These are phyloP conservation scores for Picochlorum sp. DNA, from an alignment of 139 green algal genomes.

Conservation along the genomic window DNA sequence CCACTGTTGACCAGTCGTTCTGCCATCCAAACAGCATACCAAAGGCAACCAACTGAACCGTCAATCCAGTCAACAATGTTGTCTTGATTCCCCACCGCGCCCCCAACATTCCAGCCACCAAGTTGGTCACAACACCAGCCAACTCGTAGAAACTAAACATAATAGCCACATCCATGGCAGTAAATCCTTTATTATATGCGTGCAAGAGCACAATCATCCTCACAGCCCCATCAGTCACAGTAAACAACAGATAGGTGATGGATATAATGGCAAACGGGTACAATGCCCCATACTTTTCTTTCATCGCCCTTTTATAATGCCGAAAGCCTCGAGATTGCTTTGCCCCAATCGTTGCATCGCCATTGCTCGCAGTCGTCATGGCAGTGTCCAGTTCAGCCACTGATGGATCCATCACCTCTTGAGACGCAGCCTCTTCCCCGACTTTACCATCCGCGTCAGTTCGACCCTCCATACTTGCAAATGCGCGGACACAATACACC, in stretches of 20 bases:
- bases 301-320: not conserved
- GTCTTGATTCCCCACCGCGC: constrained; percentile 71
- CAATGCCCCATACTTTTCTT: constrained; percentile 27
- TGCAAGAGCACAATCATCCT: constrained; percentile 84
- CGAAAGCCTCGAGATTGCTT: not conserved
- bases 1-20: constrained; percentile 13
- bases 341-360: not conserved
- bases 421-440: no score
- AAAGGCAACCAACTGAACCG: constrained; percentile 56
- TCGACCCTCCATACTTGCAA: no score
- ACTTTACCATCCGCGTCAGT: no score
- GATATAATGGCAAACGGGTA: constrained; percentile 75
- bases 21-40: constrained; percentile 72
- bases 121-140: constrained; percentile 70
- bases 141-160: constrained; percentile 81
- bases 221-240: constrained; percentile 68
- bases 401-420: no score
- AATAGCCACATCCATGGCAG: constrained; percentile 53
- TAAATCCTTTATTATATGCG: constrained; percentile 68
- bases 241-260: constrained; percentile 71
- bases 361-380: no score
- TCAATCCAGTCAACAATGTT: constrained; percentile 61
- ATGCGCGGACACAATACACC: no score
- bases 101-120: constrained; percentile 59
- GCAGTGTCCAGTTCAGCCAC: no score